Base-by-base conservation (phyloP, 352 stramenopile species). In the Phytophthora sojae region DNA sequence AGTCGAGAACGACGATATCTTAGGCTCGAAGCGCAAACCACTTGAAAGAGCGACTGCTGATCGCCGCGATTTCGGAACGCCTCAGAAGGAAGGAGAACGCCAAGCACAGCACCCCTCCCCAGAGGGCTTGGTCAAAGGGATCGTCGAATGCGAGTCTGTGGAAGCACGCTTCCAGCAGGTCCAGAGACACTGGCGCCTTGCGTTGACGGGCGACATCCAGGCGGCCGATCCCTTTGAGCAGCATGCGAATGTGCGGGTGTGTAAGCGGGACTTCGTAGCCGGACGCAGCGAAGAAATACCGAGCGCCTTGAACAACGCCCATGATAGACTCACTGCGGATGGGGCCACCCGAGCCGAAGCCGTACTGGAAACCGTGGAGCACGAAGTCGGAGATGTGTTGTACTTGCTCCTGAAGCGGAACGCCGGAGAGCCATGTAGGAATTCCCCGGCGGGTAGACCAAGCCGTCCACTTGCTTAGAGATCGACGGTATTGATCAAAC, bases 91-190 rank as follows among this genome's bases (percentile, higher is more conserved):
- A 35, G 30, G 65, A 71, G 56, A 71, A 71, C 21, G 49, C 45
- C n/a, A 75, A 26, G 45, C 53, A 69, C 35, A 69, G 58, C 7
- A 25, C 30, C 30, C 30, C 55, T n/a, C n/a, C 56, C 50, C 50
- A 66, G 4, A 72, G 50, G 0, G 2, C 30, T 35, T 35, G 30
- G 9, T 35, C 30, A 35, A 35, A 35, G 30, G 30, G 30, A 8
- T 6, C 30, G 30, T 35, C 30, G 30, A 35, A 35, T 35, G 30
- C 30, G 9, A 35, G 30, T 6, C 9, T 35, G 30, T 35, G 30
- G 30, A 35, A 35, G 30, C 32, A 39, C 7, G 32, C 8, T 39
- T 39, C 32, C 11, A 39, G 32, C 32, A 39, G 32, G 8, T 12
- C 32, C 8, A 39, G 6, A 4, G 32, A 39, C 32, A 39, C 32